Base-by-base conservation (phyloP, 495 filamentous ascomycete genomes). In the Penicillium samsonianum region DNA sequence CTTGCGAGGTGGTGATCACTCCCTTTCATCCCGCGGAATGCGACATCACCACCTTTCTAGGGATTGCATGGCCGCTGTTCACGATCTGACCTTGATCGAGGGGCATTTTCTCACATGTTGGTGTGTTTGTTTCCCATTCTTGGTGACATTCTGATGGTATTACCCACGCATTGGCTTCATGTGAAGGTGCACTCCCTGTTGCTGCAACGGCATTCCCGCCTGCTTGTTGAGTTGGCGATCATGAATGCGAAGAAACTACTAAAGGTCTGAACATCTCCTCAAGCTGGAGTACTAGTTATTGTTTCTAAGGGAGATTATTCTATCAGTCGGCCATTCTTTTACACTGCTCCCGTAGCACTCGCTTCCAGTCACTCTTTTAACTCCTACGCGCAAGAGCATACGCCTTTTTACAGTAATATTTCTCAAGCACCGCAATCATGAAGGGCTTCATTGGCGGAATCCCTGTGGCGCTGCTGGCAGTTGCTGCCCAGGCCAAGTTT, bases 401-500 rank as follows among this genome's bases (percentile, higher is more conserved):
- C 33, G 55, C 45, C 35, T 47, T 37, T 57, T 54, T 42, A 44
- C 42, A 59, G 59, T 64, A 65, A 57, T 51, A 58, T 49, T 37
- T 23, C 30, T 23, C 23, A 42, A n/a, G 20, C 23, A 35, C 35
- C 47, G 50, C 46, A 50, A 64, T 8, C 20, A 78, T 78, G 75
- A 78, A 78, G 67, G 73, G 72, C 44, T 65, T 78, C 49, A 62
- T 73, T 31, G 67, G 62, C 31, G 72, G 72, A 46, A 72, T 78
- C 46, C 71, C 75, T 5, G 58, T 78, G 9, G 75, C 75, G 41
- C 56, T 76, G 30, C 64, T 78, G 54, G 75, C 70, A 23, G 72
- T 70, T 12, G 65, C 73, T 41, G 69, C 70, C 10, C 64, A 65
- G 56, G 72, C 71, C 8, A 63, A 75, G 63, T 62, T 61, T 22